These are phyloP conservation scores for Penicillium oxalicum DNA, from an alignment of 2,329 filamentous ascomycete species.

Conservation along the genomic window DNA sequence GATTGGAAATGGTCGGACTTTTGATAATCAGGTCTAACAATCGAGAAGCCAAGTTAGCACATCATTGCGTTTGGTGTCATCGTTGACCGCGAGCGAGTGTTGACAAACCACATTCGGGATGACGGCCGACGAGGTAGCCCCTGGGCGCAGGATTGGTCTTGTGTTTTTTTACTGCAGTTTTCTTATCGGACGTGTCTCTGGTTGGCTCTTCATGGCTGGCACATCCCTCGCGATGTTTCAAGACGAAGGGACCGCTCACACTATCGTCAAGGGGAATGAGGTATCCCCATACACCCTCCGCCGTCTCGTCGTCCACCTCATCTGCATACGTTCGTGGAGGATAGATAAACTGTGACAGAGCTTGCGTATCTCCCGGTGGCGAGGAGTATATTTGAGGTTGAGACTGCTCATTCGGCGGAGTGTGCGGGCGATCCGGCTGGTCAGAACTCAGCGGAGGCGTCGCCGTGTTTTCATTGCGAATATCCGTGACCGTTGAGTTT, in stretches of 20 bases:
- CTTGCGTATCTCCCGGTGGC: slow-evolving; percentile 70
- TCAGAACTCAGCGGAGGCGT: slow-evolving; percentile 58
- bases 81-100: not conserved
- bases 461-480: slow-evolving; percentile 62
- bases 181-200: slow-evolving; percentile 32
- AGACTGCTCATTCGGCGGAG: slow-evolving; percentile 35
- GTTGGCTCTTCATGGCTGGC: slow-evolving; percentile 39
- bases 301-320: slow-evolving; percentile 76
- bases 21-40: slow-evolving; percentile 64
- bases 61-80: not conserved
- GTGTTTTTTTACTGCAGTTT: slow-evolving; percentile 49
- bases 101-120: slow-evolving; percentile 81
- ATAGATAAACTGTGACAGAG: slow-evolving; percentile 73
- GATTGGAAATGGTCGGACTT: slow-evolving; percentile 78
- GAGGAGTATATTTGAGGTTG: slow-evolving; percentile 46
- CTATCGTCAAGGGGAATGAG: slow-evolving; percentile 72
- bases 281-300: slow-evolving; percentile 93
- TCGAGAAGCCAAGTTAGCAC: slow-evolving; percentile 9
- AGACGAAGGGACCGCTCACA: slow-evolving; percentile 63
- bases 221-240: slow-evolving; percentile 69
- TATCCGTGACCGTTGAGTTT: slow-evolving; percentile 56
- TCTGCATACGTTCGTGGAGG: slow-evolving; percentile 66
- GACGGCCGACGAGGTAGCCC: slow-evolving; percentile 86
- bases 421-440: slow-evolving; percentile 47
- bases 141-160: slow-evolving; percentile 57